These are phyloP conservation scores for Neofusicoccum kwambonambiense DNA, from an alignment of 2,329 filamentous ascomycete genomes.

Conservation along the genomic window DNA sequence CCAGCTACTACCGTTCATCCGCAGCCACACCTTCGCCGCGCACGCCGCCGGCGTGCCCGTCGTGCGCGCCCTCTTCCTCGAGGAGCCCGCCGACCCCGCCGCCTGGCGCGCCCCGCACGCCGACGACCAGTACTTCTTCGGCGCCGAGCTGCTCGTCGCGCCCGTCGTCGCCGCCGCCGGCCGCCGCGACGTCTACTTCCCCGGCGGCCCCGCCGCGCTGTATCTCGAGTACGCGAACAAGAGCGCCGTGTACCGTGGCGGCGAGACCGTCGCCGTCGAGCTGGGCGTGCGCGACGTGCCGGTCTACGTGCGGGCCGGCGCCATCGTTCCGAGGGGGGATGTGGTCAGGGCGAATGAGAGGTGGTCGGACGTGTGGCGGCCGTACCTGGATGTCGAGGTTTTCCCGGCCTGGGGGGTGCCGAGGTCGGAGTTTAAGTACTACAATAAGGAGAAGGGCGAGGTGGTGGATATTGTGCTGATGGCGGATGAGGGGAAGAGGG, in stretches of 20 bases:
- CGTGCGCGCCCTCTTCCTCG: constrained; percentile 37
- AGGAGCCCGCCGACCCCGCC: constrained; percentile 28
- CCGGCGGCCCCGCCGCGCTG: constrained; percentile 21
- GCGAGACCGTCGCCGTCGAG: constrained; percentile 21
- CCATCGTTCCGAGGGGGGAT: constrained; percentile 35
- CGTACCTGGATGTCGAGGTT: constrained; percentile 30
- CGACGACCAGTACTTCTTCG: constrained; percentile 35
- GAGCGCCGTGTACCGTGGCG: constrained; percentile 25
- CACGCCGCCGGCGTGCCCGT: constrained; percentile 31
- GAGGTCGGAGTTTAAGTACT: constrained; percentile 28
- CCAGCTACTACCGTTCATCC: constrained; percentile 35
- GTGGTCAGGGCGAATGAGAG: constrained; percentile 36
- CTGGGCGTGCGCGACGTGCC: constrained; percentile 28
- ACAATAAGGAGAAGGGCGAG: constrained; percentile 23
- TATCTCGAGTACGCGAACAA: constrained; percentile 38
- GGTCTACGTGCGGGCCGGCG: constrained; percentile 34
- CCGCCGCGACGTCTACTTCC: constrained; percentile 34
- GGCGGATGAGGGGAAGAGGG: constrained; percentile 18
- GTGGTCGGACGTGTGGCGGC: constrained; percentile 34
- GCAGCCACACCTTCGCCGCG: constrained; percentile 30
- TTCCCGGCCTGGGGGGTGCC: constrained; percentile 32
- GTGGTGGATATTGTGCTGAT: constrained; percentile 20
- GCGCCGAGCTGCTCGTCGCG: constrained; percentile 34
- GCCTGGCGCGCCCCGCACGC: constrained; percentile 22
- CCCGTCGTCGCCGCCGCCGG: constrained; percentile 32